Evolutionary conservation across 2,329 filamentous ascomycete genomes (phyloP).

Genomic region (Ophiocordyceps polyrhachis-furcata): DNA sequence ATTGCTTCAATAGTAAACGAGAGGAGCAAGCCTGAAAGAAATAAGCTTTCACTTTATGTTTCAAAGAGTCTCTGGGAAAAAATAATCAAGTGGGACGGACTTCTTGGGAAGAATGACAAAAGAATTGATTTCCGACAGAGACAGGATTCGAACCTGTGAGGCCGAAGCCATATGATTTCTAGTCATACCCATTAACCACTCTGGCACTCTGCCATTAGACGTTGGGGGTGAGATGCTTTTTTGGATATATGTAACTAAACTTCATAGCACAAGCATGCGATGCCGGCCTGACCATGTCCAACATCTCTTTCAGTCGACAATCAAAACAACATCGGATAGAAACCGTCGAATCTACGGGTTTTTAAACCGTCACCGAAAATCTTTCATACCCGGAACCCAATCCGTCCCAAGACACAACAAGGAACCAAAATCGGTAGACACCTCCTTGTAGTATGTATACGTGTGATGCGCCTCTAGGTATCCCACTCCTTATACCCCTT

Average conservation of each 20-base stretch:
- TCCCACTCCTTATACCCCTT: slow-evolving; percentile 38
- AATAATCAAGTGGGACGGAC: no score
- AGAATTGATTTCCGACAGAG: slow-evolving; percentile 4
- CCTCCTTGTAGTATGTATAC: neutral
- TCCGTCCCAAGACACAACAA: neutral
- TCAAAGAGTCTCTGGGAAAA: no score
- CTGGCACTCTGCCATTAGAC: slow-evolving; percentile 5
- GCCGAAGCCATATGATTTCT: slow-evolving; percentile 8
- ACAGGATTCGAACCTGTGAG: slow-evolving; percentile 9
- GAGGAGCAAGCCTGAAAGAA: no score
- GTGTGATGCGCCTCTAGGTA: neutral
- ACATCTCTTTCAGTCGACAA: neutral
- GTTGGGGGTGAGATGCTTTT: neutral
- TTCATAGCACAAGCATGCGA: no score
- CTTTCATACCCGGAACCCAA: no score
- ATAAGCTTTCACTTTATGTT: no score
- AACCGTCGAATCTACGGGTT: neutral
- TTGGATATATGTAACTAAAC: neutral
- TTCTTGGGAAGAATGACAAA: neutral
- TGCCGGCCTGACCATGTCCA: no score
- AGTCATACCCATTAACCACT: slow-evolving; percentile 7
- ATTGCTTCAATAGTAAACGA: no score
- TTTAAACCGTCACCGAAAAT: neutral
- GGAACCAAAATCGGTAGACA: neutral
- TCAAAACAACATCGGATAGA: no score